Evolutionary conservation across 2,329 filamentous ascomycete species (phyloP).

Genomic region (Exophiala phaeomuriformis): DNA sequence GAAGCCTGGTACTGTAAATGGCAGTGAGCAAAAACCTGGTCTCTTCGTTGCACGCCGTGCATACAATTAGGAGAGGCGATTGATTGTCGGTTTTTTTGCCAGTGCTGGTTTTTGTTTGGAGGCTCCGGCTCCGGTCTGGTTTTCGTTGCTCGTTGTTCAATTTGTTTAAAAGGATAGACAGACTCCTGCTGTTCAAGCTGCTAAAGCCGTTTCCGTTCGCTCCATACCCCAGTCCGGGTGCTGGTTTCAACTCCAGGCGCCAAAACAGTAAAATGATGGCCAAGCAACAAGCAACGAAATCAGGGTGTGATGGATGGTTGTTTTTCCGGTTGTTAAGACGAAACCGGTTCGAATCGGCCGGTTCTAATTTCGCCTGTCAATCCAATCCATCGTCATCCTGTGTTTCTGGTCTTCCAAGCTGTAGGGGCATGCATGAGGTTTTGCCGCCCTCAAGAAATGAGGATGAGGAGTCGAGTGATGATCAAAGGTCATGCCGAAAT

Average conservation of each 20-base stretch:
- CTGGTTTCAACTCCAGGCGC: neutral
- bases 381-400: constrained; percentile 22
- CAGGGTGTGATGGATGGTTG: neutral
- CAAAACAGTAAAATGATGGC: neutral
- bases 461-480: neutral
- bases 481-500: constrained; percentile 21
- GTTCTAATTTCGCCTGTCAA: constrained; percentile 13
- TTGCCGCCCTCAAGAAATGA: constrained; percentile 5
- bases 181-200: too few species aligned
- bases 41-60: too few species aligned
- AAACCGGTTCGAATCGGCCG: neutral
- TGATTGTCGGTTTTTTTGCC: too few species aligned
- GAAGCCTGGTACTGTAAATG: too few species aligned
- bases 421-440: constrained; percentile 6
- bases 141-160: too few species aligned
- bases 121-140: too few species aligned
- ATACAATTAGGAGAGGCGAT: too few species aligned
- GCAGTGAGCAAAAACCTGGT: too few species aligned
- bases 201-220: too few species aligned
- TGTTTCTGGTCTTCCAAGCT: constrained; percentile 22
- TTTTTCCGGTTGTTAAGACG: neutral
- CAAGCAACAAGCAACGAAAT: neutral
- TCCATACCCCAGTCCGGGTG: neutral
- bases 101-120: too few species aligned
- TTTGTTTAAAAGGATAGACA: too few species aligned